Evolutionary conservation across 2,329 filamentous ascomycete genomes (phyloP).

Genomic region (Trichoderma gracile): DNA sequence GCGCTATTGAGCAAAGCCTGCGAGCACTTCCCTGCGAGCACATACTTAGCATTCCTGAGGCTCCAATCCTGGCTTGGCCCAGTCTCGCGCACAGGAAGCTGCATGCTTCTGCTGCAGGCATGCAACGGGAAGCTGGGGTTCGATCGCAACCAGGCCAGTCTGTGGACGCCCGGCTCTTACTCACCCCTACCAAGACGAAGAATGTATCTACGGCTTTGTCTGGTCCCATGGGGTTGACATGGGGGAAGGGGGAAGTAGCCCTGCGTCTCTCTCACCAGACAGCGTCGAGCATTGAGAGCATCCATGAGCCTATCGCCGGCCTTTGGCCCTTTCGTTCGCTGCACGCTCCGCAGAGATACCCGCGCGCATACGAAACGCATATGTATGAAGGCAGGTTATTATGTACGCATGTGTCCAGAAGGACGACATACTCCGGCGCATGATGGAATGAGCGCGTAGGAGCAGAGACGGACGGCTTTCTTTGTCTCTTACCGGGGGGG

Average conservation of each 20-base stretch:
- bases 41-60: conserved; percentile 14
- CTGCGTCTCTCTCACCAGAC: background rate
- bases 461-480: conserved; percentile 4
- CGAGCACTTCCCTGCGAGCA: conserved; percentile 12
- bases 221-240: conserved; percentile 13
- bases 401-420: background rate
- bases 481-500: background rate
- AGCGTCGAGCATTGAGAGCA: background rate
- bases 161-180: conserved; percentile 14
- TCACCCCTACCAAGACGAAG: background rate
- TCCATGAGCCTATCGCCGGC: background rate
- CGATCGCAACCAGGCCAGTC: conserved; percentile 11
- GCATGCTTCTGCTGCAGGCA: conserved; percentile 26
- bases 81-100: conserved; percentile 18
- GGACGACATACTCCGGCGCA: conserved; percentile 6
- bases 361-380: conserved; percentile 18
- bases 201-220: conserved; percentile 5
- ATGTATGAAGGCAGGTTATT: conserved; percentile 9
- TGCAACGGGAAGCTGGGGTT: conserved; percentile 24
- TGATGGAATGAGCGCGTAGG: conserved; percentile 5
- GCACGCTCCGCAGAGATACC: conserved; percentile 5
- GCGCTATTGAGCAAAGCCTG: conserved; percentile 12
- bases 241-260: background rate
- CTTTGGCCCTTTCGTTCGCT: background rate
- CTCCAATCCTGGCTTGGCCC: conserved; percentile 4